Evolutionary conservation across 345 rosid species (phyloP), one percentile per base, ranked within the genome.

Genomic region (Citrus sp.): DNA sequence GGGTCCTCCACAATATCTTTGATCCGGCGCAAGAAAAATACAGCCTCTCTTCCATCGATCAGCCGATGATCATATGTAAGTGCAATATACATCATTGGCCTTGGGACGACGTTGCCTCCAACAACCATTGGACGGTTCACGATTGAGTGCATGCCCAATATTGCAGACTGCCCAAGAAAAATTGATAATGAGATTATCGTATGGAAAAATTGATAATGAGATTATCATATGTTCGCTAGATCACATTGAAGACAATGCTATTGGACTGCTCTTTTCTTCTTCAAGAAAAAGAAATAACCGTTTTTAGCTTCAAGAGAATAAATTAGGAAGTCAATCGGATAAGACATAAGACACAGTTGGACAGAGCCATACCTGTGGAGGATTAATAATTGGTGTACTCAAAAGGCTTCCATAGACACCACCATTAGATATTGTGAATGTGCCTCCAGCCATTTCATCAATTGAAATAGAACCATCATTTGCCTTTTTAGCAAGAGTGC

Each of bases 381-480:
- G 99, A 82, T 95, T 95, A 82, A 95, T 95, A 80, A 95, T 95
- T n/a, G 99, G 99, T 69, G 99, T 95, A 82, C 99, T 95, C 80
- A 95, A 62, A 37, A 95, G 98, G 82, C 99, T 95, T 80, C 99
- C 99, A 67, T 95, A 93, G 72, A 95, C 99, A 62, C 95, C 95
- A 59, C 95, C 93, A 25, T 91, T 91, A 10, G 95, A 91, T 77
- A 91, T 87, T 14, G 98, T 95, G 85, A 95, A 93, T 65, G 99
- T 85, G 54, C 99, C 99, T 71, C 99, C 99, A 60, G 99, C 98
- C 99, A 95, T 95, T 84, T 95, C 99, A 80, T 95, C 99, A 38
- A 95, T 95, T 75, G 99, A 95, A 61, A 95, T 91, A 32, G 97
- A 86, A 37, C 99, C 99, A 80, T 91, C 94, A 80, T 49, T 90